Percentiles rank a stretch among this genome's conserved stretches.
Evolutionary conservation across 2,329 filamentous ascomycete species (phyloP).

Genomic region (Ascochyta koolunga): DNA sequence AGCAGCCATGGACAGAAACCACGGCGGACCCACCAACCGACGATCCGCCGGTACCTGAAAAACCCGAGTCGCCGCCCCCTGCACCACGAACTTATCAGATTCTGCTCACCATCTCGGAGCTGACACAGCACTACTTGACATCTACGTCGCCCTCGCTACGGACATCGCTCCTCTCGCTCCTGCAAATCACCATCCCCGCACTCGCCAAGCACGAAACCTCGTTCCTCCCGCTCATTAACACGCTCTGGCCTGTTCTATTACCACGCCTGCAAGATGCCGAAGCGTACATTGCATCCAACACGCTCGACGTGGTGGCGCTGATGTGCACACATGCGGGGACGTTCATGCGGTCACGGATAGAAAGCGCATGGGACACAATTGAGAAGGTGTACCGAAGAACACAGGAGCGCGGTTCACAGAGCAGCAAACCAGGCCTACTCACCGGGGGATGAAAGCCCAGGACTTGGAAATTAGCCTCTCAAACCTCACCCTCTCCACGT

Average conservation of each 20-base stretch:
- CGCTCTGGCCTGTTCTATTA: conserved; percentile 83
- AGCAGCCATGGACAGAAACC: conserved; percentile 43
- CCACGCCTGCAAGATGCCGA: conserved; percentile 71
- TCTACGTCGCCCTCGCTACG: conserved; percentile 81
- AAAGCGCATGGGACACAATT: conserved; percentile 71
- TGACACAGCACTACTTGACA: conserved; percentile 90
- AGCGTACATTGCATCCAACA: conserved; percentile 70
- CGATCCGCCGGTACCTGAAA: conserved; percentile 31
- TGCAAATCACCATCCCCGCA: conserved; percentile 73
- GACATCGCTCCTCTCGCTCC: conserved; percentile 76
- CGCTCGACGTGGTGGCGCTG: conserved; percentile 70
- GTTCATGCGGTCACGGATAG: conserved; percentile 78
- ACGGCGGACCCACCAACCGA: conserved; percentile 40
- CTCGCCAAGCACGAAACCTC: conserved; percentile 78
- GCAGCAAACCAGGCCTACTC: not conserved
- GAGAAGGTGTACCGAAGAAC: conserved; percentile 39
- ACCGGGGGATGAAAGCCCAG: not conserved
- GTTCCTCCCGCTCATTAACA: conserved; percentile 88
- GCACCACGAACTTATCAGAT: conserved; percentile 79
- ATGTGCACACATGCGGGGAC: conserved; percentile 77
- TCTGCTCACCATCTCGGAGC: conserved; percentile 77
- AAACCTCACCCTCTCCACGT: not conserved
- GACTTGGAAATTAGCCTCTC: conserved; percentile 12
- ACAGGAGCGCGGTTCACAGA: conserved; percentile 1
- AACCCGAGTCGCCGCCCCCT: conserved; percentile 63